Evolutionary conservation across 495 filamentous ascomycete genomes (phyloP).

Genomic region (Paragyromitra xinjiangensis): DNA sequence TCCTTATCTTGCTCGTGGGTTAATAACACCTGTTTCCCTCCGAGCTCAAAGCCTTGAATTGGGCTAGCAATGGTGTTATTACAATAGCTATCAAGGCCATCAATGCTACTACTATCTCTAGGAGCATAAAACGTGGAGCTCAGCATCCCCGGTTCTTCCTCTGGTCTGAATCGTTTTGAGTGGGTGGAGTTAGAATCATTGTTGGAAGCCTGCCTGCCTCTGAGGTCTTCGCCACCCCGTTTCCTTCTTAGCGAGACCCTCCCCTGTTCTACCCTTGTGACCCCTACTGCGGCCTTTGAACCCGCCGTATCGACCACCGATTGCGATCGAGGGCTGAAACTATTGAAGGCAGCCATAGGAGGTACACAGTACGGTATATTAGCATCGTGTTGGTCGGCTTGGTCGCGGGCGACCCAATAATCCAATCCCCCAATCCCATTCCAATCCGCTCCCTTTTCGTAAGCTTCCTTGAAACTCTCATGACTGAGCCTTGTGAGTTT

Average conservation of each 20-base stretch:
- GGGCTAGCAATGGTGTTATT: no score
- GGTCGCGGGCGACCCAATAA: slow-evolving; percentile 14
- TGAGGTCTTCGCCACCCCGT: not conserved
- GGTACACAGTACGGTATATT: not conserved
- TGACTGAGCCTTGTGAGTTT: slow-evolving; percentile 38
- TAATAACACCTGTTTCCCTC: no score
- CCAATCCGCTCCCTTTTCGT: slow-evolving; percentile 24
- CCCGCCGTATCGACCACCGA: not conserved
- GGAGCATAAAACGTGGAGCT: not conserved
- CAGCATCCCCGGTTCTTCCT: not conserved
- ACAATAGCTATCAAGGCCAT: no score
- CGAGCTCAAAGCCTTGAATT: no score
- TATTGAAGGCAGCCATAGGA: not conserved
- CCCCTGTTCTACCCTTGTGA: not conserved
- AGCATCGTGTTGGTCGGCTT: not conserved
- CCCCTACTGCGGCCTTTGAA: not conserved
- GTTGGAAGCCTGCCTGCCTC: slow-evolving; percentile 3
- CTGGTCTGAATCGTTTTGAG: not conserved
- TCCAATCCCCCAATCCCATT: slow-evolving; percentile 25
- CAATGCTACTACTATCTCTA: not conserved
- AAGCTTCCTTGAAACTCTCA: slow-evolving; percentile 36
- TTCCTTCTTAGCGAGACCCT: slow-evolving; percentile 14
- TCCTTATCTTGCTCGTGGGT: no score
- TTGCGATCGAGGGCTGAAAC: not conserved
- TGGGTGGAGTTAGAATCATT: not conserved